Conservation (phyloP, 257 asterid species). For the Catharanthus roseus region DNA sequence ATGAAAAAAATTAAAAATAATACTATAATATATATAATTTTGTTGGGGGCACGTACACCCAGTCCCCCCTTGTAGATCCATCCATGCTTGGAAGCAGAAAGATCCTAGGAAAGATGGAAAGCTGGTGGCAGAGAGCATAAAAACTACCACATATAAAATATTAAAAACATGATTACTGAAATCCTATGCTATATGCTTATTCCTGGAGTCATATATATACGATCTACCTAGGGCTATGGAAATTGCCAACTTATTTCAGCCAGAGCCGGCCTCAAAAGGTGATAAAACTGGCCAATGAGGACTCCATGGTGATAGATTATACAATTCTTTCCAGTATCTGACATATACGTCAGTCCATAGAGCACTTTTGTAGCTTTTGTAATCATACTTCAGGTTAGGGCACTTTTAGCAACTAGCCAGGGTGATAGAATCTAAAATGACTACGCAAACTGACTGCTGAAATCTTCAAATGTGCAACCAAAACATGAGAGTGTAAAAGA, state of each 20-base stretch:
- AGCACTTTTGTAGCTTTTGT: background rate
- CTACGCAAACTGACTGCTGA: background rate
- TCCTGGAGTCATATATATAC: background rate
- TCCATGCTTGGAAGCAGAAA: constrained; percentile 2
- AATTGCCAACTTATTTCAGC: background rate
- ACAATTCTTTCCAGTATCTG: background rate
- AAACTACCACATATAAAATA: background rate
- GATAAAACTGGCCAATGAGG: background rate
- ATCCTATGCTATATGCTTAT: background rate
- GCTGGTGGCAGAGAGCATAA: background rate
- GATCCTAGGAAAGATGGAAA: background rate
- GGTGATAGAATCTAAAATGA: background rate
- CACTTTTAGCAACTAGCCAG: background rate
- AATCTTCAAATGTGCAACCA: background rate
- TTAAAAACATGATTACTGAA: background rate
- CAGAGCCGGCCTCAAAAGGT: background rate
- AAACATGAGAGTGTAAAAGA: background rate
- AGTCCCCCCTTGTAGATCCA: no score
- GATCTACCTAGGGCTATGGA: background rate
- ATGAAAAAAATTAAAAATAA: no score
- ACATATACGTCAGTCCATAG: background rate
- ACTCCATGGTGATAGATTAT: background rate
- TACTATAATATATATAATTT: no score
- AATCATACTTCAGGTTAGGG: background rate
- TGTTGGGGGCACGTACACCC: no score